Conservation (phyloP, 257 asterid genomes). For the Mentha longifolia region DNA sequence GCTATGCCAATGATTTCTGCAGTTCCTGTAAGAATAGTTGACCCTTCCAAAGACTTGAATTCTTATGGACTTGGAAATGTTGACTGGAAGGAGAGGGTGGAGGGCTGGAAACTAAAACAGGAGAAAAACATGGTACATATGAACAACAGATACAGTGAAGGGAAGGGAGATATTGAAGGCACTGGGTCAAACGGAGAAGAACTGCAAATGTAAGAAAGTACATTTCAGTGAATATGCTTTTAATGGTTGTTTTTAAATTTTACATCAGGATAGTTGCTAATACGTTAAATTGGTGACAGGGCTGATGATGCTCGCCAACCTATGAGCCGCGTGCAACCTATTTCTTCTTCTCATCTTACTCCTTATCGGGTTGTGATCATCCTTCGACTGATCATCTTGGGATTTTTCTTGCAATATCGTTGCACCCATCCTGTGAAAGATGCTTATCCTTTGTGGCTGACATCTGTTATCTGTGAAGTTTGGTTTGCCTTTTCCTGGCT, state of each 20-base stretch:
- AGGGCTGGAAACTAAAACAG: constrained; percentile 83
- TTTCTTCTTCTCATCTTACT: constrained; percentile 62
- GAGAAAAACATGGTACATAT: constrained; percentile 61
- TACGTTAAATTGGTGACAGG: constrained; percentile 46
- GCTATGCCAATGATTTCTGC: constrained; percentile 30
- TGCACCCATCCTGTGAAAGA: constrained; percentile 69
- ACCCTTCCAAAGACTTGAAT: constrained; percentile 81
- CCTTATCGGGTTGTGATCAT: constrained; percentile 71
- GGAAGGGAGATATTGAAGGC: constrained; percentile 70
- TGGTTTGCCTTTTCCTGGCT: constrained; percentile 83
- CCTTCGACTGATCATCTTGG: constrained; percentile 67
- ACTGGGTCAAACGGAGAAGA: constrained; percentile 83
- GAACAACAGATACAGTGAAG: constrained; percentile 57
- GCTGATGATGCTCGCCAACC: constrained; percentile 73
- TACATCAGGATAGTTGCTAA: constrained; percentile 27
- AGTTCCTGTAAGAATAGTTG: constrained; percentile 93
- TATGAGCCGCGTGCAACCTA: constrained; percentile 61
- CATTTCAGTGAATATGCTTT: neutral
- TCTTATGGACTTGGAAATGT: constrained; percentile 87
- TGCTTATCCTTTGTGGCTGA: constrained; percentile 79
- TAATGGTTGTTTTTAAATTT: neutral
- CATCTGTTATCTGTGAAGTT: constrained; percentile 74
- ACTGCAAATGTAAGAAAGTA: constrained; percentile 58
- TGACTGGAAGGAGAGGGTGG: constrained; percentile 97
- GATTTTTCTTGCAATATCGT: constrained; percentile 75